A percentile compares a stretch with the other conserved stretches of the same genome.
phyloP scores from a whole-genome alignment of 768 basidiomycete species.

The Leccinum variicolor region DNA sequence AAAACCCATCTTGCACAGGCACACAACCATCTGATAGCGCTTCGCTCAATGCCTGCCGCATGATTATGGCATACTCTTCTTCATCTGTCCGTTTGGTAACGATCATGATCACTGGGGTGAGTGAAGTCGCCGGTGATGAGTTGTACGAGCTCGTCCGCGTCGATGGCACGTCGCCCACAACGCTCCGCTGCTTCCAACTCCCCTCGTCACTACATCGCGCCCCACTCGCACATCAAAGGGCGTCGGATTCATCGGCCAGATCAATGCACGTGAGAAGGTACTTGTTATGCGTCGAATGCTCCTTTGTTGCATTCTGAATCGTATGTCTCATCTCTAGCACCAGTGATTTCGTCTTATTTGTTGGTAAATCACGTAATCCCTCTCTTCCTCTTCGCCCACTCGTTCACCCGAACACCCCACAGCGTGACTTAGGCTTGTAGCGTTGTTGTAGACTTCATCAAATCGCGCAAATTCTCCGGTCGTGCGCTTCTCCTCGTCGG shows the following conservation, averaged over 20 bases:
- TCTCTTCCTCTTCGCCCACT: not conserved
- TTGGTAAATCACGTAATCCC: not conserved
- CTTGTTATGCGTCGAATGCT: not conserved
- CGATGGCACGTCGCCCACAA: slow-evolving; percentile 64
- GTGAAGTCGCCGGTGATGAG: too few relatives aligned
- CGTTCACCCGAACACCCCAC: not conserved
- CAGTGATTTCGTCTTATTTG: too few relatives aligned
- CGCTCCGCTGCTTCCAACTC: slow-evolving; percentile 57
- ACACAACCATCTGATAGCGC: slow-evolving; percentile 57
- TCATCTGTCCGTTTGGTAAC: slow-evolving; percentile 1
- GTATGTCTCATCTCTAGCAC: too few relatives aligned
- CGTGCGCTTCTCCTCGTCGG: slow-evolving; percentile 90
- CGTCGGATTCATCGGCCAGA: slow-evolving; percentile 90
- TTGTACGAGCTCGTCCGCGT: slow-evolving; percentile 37
- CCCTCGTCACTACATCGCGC: slow-evolving; percentile 73
- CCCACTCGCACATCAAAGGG: slow-evolving; percentile 95
- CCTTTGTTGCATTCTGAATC: not conserved
- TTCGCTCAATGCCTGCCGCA: slow-evolving; percentile 66
- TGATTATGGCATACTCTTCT: slow-evolving; percentile 38
- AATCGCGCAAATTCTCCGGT: slow-evolving; percentile 91
- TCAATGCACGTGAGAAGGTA: slow-evolving; percentile 82
- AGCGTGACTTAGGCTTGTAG: slow-evolving; percentile 69
- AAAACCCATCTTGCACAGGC: slow-evolving; percentile 76
- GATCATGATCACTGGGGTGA: not conserved
- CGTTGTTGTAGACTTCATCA: slow-evolving; percentile 84